Conservation (phyloP, 768 basidiomycete species). For the Hypholoma fasciculare region DNA sequence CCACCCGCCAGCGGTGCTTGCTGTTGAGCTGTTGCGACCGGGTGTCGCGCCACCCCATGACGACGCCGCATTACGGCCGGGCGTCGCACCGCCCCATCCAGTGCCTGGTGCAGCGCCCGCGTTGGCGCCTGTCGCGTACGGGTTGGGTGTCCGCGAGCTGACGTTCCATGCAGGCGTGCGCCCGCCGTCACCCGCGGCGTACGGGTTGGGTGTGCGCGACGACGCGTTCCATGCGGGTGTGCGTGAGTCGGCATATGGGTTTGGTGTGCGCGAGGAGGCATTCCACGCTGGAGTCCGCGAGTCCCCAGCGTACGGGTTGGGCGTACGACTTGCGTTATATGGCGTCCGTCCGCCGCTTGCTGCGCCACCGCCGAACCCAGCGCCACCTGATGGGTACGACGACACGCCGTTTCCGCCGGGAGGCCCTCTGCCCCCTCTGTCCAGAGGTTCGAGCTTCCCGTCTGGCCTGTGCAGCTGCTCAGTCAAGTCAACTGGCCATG, state of each 20-base stretch:
- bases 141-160: conserved; percentile 69
- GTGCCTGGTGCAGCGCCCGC: conserved; percentile 31
- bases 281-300: conserved; percentile 60
- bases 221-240: conserved; percentile 67
- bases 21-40: conserved; percentile 9
- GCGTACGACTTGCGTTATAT: conserved; percentile 49
- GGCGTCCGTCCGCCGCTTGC: conserved; percentile 32
- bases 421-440: conserved; percentile 27
- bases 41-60: conserved; percentile 21
- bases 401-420: conserved; percentile 21
- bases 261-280: conserved; percentile 62
- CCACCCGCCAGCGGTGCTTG: conserved; percentile 22
- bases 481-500: background rate
- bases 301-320: conserved; percentile 66
- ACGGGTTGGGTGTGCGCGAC: conserved; percentile 72
- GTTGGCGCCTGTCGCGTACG: conserved; percentile 54
- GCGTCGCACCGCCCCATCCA: conserved; percentile 50
- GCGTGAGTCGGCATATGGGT: conserved; percentile 55
- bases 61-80: conserved; percentile 26
- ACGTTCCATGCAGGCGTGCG: conserved; percentile 72
- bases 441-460: conserved; percentile 53
- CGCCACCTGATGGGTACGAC: conserved; percentile 31
- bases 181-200: conserved; percentile 52
- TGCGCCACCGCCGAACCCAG: conserved; percentile 21
- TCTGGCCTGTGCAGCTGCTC: conserved; percentile 42